phyloP scores from a whole-genome alignment of 2,329 filamentous ascomycete genomes.

The Cladorrhinum sp. region DNA sequence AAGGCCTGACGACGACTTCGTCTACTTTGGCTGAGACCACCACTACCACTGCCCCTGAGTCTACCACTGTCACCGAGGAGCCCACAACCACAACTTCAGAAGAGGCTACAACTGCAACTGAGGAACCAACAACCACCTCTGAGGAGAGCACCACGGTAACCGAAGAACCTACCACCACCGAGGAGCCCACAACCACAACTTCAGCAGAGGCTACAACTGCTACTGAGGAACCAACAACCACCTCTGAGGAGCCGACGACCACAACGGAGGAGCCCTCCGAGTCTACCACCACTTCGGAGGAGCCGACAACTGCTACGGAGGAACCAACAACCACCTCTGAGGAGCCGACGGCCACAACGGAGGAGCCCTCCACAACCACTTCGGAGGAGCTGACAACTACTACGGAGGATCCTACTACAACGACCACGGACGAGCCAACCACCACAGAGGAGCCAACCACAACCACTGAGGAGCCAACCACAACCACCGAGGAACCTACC shows the following conservation, averaged over 20 bases:
- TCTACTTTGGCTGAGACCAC: neutral
- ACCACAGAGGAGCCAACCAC: neutral
- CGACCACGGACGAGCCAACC: neutral
- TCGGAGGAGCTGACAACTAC: neutral
- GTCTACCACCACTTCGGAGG: neutral
- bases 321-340: neutral
- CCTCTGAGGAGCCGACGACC: neutral
- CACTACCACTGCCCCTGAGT: neutral
- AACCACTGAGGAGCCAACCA: neutral
- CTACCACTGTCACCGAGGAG: neutral
- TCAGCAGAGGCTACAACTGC: neutral
- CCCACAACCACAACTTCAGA: neutral
- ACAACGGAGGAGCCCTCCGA: no score
- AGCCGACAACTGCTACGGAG: no score
- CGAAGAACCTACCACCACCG: neutral
- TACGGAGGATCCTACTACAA: neutral
- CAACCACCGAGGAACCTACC: neutral
- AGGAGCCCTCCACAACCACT: neutral
- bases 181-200: neutral
- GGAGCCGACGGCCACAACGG: neutral
- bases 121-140: neutral
- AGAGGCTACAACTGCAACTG: neutral
- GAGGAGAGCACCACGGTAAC: neutral
- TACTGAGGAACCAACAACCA: neutral
- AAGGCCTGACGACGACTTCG: neutral